These are phyloP conservation scores for Lipomyces japonicus DNA, from an alignment of 805 yeast genomes.

Conservation along the genomic window DNA sequence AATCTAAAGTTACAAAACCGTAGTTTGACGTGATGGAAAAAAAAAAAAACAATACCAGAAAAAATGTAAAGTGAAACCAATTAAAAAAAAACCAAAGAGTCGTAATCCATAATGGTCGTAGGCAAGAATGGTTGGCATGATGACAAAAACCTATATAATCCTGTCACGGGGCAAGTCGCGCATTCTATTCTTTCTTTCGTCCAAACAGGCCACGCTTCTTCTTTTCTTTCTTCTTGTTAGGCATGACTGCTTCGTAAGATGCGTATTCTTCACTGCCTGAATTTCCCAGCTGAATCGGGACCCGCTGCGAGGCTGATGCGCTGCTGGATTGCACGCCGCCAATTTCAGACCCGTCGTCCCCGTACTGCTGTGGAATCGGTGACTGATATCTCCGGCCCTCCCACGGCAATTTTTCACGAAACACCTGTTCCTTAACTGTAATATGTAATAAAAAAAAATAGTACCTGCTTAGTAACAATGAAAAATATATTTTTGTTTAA, in stretches of 20 bases:
- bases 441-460: not conserved
- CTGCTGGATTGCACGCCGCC: conserved; percentile 7
- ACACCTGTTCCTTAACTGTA: conserved; percentile 36
- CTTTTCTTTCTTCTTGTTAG: conserved; percentile 49
- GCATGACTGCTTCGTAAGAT: conserved; percentile 47
- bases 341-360: not conserved
- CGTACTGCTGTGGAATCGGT: conserved; percentile 31
- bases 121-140: no score
- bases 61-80: not conserved
- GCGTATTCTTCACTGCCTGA: conserved; percentile 30
- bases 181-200: conserved; percentile 47
- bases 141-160: no score
- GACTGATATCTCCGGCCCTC: conserved; percentile 31
- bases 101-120: no score
- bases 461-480: not conserved
- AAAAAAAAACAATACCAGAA: not conserved
- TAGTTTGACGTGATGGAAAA: no score
- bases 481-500: not conserved
- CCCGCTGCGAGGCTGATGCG: conserved; percentile 5
- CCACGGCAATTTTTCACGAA: conserved; percentile 38
- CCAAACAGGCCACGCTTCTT: conserved; percentile 82
- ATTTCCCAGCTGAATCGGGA: conserved; percentile 30
- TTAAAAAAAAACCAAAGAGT: not conserved
- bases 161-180: no score
- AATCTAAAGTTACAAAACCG: no score